Base-by-base conservation (phyloP, 2,329 filamentous ascomycete genomes). In the Cadophora sp. region DNA sequence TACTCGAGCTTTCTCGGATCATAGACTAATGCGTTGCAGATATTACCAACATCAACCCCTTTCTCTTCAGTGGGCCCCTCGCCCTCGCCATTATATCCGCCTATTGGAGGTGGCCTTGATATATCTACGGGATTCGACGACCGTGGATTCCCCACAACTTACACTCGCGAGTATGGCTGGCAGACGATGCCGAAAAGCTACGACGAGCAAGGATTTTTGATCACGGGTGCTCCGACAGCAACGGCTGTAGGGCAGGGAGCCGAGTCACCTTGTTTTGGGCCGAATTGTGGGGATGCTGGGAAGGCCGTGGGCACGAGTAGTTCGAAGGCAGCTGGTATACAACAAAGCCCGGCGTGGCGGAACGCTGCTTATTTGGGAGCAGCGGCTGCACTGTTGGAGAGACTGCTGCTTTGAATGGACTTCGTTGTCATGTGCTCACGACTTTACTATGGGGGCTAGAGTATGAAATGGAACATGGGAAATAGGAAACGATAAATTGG, bases 41-140 rank as follows among this genome's bases (percentile, higher is more conserved):
- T 72, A 67, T 76, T 87, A 84, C 80, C 78, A 77, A 83, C 80
- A 76, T 85, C 78, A 85, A 86, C 73, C 78, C 79, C 76, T 77
- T 83, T 74, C 78, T 86, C 76, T 72, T 89, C 78, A 85, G 84
- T 79, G 73, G 76, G 29, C 77, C 79, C 62, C 76, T 87, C 79
- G 75, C 83, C 78, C 75, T 83, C 80, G 73, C 82, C 78, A 79
- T 79, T 67, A 76, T 84, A 76, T 70, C 79, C 73, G 70, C 66
- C 60, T 62, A 75, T 69, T 53, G 71, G 34, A 69, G 70, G 46
- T 75, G 73, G 72, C 67, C 70, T 72, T 77, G 74, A 77, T 69
- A 76, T 79, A 24, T 76, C 82, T 58, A 85, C 83, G 7, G 76
- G 79, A 16, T 86, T 80, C 73, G 79, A 86, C 73, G 75, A 84